phyloP scores from a whole-genome alignment of 2,329 filamentous ascomycete genomes.

The Cordyceps tenuipes region DNA sequence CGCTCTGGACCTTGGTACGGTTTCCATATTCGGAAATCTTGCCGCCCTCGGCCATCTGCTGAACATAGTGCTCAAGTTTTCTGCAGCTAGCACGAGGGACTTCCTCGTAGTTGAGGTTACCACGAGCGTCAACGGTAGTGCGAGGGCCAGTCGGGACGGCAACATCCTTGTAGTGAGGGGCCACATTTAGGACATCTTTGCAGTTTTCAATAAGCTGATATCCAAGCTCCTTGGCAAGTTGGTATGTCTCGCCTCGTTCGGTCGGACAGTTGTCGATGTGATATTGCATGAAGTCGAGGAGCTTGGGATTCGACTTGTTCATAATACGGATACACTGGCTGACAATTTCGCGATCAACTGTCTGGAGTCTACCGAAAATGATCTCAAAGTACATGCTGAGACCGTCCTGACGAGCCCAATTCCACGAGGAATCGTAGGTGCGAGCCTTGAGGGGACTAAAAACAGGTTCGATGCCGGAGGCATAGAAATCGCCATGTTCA shows the following conservation, averaged over 20 bases:
- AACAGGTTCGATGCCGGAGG: constrained; percentile 83
- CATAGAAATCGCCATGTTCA: constrained; percentile 96
- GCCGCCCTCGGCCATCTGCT: constrained; percentile 95
- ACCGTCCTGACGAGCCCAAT: constrained; percentile 96
- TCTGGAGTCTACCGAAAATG: constrained; percentile 89
- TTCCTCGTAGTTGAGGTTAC: constrained; percentile 89
- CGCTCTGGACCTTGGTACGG: constrained; percentile 94
- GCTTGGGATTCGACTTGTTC: constrained; percentile 93
- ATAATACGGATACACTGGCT: constrained; percentile 98
- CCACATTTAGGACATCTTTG: constrained; percentile 74
- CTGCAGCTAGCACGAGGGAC: constrained; percentile 78
- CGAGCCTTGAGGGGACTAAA: constrained; percentile 92
- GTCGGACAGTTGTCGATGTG: constrained; percentile 98
- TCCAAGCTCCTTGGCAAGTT: constrained; percentile 92
- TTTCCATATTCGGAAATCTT: constrained; percentile 99
- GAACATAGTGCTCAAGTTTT: constrained; percentile 97
- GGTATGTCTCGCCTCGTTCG: constrained; percentile 92
- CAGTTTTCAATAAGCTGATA: constrained; percentile 95
- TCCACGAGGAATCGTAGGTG: constrained; percentile 97
- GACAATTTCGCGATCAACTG: constrained; percentile 93
- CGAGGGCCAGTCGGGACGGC: constrained; percentile 83
- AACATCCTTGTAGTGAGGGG: constrained; percentile 95
- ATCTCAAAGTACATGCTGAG: constrained; percentile 99
- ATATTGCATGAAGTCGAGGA: constrained; percentile 99
- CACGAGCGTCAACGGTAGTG: constrained; percentile 84